Evolutionary conservation across 768 basidiomycete genomes (phyloP), one percentile per base, ranked within the genome.

Genomic region (Phallus indusiatus): DNA sequence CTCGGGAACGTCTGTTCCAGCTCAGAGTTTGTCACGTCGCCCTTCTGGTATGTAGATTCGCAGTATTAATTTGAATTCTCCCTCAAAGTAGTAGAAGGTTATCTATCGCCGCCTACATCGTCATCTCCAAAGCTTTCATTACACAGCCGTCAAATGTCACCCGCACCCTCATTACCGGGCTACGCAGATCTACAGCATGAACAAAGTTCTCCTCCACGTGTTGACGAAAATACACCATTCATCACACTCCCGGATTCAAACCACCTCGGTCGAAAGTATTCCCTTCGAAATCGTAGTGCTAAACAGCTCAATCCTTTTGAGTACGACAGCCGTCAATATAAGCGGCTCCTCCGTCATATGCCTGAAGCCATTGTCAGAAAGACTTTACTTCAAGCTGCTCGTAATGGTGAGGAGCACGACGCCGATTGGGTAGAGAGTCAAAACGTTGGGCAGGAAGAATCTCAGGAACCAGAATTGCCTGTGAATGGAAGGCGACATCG

Each of bases 291-390:
- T 50, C 79, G 88, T 20, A 71, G 77, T 34, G 68, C 76, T 37
- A 73, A 76, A 18, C 88, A 90, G 65, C 61, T 82, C 16, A 76
- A 79, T 12, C 88, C 88, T 1, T 90, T 84, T 64, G 75, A 73
- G 11, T 76, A 76, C 35, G 86, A 89, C 60, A 72, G 78, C 54
- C 47, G 72, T 11, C 46, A 69, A 37, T 89, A 89, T 67, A 76
- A 80, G 57, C 68, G 69, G 14, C 74, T 77, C 54, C 69, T 89
- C 62, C 74, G 73, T 33, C 63, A 67, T 0, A 78, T 76, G 61
- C 87, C 86, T 2, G 88, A 89, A 20, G 88, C 88, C 1, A 81
- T 89, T 47, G 75, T 90, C 49, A 42, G 42, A 82, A 79, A 57
- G 49, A 56, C 48, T 49, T 47, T 24, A 49, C 34, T 47, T 33